phyloP scores from a whole-genome alignment of 202 grass and related monocot species.

The Schoenoplectus tabernaemontani region DNA sequence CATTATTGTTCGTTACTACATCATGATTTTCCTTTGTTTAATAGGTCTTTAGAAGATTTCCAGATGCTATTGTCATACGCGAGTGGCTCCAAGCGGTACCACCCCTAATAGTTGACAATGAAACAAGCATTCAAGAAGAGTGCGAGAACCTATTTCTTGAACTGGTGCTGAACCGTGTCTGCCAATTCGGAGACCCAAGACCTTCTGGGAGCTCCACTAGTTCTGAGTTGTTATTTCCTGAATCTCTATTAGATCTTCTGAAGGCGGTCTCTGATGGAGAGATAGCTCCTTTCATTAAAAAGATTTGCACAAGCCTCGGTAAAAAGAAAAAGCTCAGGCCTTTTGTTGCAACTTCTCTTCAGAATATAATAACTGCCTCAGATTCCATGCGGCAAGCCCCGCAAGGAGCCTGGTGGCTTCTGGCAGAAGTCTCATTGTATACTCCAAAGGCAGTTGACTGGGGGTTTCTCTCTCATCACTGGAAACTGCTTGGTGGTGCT shows the following conservation, averaged over 20 bases:
- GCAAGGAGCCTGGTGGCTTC: constrained; percentile 76
- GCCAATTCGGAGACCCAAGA: constrained; percentile 28
- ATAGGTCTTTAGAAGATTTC: constrained; percentile 60
- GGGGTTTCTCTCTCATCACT: constrained; percentile 86
- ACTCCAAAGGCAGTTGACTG: constrained; percentile 67
- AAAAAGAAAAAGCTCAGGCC: constrained; percentile 85
- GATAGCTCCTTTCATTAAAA: constrained; percentile 62
- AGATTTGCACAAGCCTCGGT: constrained; percentile 82
- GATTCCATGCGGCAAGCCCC: constrained; percentile 68
- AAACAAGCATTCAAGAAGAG: constrained; percentile 87
- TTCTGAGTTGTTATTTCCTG: constrained; percentile 39
- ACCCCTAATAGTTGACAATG: constrained; percentile 71
- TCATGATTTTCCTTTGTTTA: not conserved
- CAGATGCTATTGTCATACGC: constrained; percentile 53
- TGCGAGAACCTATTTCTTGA: constrained; percentile 92
- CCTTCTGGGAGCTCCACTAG: constrained; percentile 25
- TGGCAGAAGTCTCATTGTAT: constrained; percentile 75
- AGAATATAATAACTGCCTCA: constrained; percentile 68
- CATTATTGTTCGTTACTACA: not conserved
- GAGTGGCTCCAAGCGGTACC: constrained; percentile 92
- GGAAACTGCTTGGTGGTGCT: constrained; percentile 83
- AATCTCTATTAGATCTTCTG: constrained; percentile 60
- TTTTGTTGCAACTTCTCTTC: constrained; percentile 58
- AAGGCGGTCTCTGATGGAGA: constrained; percentile 69
- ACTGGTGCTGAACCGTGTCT: constrained; percentile 75